A percentile compares a stretch with the other conserved stretches of the same genome.
These are phyloP conservation scores for Artemisia argyi DNA, from an alignment of 129 eudicot species.

Conservation along the genomic window DNA sequence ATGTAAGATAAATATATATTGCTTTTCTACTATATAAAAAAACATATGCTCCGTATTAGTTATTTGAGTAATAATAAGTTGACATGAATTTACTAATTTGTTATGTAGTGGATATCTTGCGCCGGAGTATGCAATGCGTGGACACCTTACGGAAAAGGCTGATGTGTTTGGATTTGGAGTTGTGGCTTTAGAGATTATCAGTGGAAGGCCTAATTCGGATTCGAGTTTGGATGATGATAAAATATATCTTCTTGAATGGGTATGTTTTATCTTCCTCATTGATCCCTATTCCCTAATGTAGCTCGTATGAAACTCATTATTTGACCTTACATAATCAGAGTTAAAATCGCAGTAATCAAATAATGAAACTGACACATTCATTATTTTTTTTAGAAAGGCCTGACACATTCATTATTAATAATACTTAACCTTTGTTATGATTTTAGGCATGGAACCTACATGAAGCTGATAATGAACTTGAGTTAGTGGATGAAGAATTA, in stretches of 20 bases:
- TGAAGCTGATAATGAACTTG: slow-evolving; percentile 49
- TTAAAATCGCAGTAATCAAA: too few relatives aligned
- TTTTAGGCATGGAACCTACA: slow-evolving; percentile 80
- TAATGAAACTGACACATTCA: too few relatives aligned
- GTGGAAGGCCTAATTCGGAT: slow-evolving; percentile 80
- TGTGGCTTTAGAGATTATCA: slow-evolving; percentile 77
- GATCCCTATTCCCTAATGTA: too few relatives aligned
- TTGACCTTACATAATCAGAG: too few relatives aligned
- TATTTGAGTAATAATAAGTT: slow-evolving; percentile 5
- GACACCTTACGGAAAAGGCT: slow-evolving; percentile 93
- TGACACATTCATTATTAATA: too few relatives aligned
- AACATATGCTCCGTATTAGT: not conserved
- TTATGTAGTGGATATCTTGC: slow-evolving; percentile 87
- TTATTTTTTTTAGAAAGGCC: too few relatives aligned
- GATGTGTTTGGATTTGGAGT: slow-evolving; percentile 91
- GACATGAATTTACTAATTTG: not conserved
- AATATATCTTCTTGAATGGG: slow-evolving; percentile 80
- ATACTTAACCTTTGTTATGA: not conserved
- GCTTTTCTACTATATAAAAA: slow-evolving; percentile 4
- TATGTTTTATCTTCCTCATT: slow-evolving; percentile 26
- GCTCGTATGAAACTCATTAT: too few relatives aligned
- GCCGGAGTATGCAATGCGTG: slow-evolving; percentile 94
- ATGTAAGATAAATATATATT: slow-evolving; percentile 42
- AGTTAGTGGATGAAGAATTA: slow-evolving; percentile 55
- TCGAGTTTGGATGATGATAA: slow-evolving; percentile 54